These are phyloP conservation scores for Flaveria bidentis DNA, from an alignment of 129 eudicot genomes.

Conservation along the genomic window DNA sequence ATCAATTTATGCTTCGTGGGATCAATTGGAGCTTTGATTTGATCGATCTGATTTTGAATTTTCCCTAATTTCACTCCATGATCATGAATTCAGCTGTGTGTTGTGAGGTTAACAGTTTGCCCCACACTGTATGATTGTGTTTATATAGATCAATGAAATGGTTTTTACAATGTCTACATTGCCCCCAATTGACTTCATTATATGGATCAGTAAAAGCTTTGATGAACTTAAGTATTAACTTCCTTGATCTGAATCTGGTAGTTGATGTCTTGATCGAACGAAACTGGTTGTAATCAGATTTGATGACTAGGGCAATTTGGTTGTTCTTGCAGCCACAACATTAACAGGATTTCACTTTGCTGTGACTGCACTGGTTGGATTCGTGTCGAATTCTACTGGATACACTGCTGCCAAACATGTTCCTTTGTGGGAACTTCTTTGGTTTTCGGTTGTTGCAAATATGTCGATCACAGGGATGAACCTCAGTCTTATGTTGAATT, in stretches of 20 bases:
- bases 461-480: constrained; percentile 94
- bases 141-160: neutral
- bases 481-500: constrained; percentile 84
- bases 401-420: constrained; percentile 76
- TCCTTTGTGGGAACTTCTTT: constrained; percentile 85
- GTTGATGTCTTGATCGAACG: neutral
- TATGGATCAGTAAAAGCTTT: constrained; percentile 11
- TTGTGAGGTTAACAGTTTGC: too few species aligned
- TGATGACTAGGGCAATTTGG: constrained; percentile 16
- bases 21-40: neutral
- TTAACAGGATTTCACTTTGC: constrained; percentile 86
- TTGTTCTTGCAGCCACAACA: constrained; percentile 64
- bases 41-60: neutral
- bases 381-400: constrained; percentile 79
- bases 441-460: constrained; percentile 92
- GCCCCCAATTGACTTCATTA: neutral
- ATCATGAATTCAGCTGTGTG: neutral
- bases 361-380: constrained; percentile 82
- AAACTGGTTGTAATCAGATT: neutral
- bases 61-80: neutral
- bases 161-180: constrained; percentile 12
- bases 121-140: too few species aligned
- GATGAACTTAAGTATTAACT: neutral
- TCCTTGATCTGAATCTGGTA: neutral
- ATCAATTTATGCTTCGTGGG: neutral